Conservation (phyloP, 2,329 filamentous ascomycete genomes). For the Septoria petroselini region DNA sequence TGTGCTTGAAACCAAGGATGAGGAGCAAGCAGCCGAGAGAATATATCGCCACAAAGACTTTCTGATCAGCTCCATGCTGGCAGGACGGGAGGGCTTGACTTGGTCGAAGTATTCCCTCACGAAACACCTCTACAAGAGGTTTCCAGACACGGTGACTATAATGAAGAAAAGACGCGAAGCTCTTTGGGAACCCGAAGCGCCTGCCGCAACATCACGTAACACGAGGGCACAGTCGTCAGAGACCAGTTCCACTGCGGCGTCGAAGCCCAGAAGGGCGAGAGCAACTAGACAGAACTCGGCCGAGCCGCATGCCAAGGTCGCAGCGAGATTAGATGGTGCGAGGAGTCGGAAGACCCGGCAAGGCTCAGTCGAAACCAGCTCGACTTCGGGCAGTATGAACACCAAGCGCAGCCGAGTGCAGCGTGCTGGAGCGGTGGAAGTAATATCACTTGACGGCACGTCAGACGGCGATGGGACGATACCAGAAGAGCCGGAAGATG, state of each 20-base stretch:
- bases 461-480: constrained; percentile 16
- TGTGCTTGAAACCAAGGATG: constrained; percentile 24
- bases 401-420: constrained; percentile 26
- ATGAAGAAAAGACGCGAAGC: constrained; percentile 8
- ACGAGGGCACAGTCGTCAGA: constrained; percentile 5
- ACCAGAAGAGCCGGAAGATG: constrained; percentile 4
- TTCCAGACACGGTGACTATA: constrained; percentile 32
- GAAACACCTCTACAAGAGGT: constrained; percentile 40
- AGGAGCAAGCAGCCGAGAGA: constrained; percentile 26
- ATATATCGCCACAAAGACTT: constrained; percentile 41
- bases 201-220: neutral
- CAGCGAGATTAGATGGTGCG: neutral
- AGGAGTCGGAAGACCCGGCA: constrained; percentile 15
- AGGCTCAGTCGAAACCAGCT: constrained; percentile 21
- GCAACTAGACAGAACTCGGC: constrained; percentile 16
- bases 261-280: constrained; percentile 2
- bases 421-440: constrained; percentile 17
- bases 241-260: neutral
- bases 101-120: constrained; percentile 47
- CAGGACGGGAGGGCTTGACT: constrained; percentile 43
- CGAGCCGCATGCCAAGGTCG: constrained; percentile 1
- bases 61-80: constrained; percentile 46
- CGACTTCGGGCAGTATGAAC: constrained; percentile 27
- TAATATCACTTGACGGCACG: constrained; percentile 23
- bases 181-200: constrained; percentile 6